These are phyloP conservation scores for Fusarium sp. DNA, from an alignment of 2,329 filamentous ascomycete genomes.

Conservation along the genomic window DNA sequence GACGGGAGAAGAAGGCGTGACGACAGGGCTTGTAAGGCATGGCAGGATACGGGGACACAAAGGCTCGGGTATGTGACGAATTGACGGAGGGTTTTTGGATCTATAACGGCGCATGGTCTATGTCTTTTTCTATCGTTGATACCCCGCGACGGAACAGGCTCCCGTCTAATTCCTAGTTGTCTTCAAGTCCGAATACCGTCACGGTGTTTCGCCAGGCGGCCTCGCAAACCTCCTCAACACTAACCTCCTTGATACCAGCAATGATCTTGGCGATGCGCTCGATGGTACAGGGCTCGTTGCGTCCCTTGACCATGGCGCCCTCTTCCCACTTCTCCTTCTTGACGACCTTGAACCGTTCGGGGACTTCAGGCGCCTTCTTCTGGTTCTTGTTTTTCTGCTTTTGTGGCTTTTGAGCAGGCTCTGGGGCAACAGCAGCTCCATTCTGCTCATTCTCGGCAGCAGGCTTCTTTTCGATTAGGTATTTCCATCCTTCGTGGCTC, in stretches of 20 bases:
- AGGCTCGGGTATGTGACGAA: slow-evolving; percentile 61
- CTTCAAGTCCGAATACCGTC: slow-evolving; percentile 78
- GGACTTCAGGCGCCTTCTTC: slow-evolving; percentile 73
- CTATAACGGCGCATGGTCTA: slow-evolving; percentile 37
- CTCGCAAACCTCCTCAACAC: slow-evolving; percentile 85
- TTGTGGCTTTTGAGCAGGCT: slow-evolving; percentile 43
- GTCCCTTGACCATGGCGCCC: slow-evolving; percentile 90
- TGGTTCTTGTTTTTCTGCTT: slow-evolving; percentile 59
- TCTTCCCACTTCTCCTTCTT: slow-evolving; percentile 97
- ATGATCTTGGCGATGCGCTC: slow-evolving; percentile 88
- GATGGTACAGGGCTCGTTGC: slow-evolving; percentile 93
- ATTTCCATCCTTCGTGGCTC: slow-evolving; percentile 85
- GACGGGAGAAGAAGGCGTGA: slow-evolving; percentile 87
- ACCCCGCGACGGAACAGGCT: slow-evolving; percentile 35
- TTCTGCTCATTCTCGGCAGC: slow-evolving; percentile 39
- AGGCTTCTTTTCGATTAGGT: slow-evolving; percentile 59
- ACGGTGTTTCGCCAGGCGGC: slow-evolving; percentile 86
- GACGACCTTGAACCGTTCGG: slow-evolving; percentile 80
- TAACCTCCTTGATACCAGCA: slow-evolving; percentile 83
- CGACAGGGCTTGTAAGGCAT: slow-evolving; percentile 73
- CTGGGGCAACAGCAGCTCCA: slow-evolving; percentile 25
- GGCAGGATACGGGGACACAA: slow-evolving; percentile 72
- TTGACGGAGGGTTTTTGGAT: slow-evolving; percentile 12
- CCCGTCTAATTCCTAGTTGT: slow-evolving; percentile 36
- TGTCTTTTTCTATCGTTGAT: slow-evolving; percentile 45